phyloP scores from a whole-genome alignment of 805 yeast species.

The Teunomyces kruisii region DNA sequence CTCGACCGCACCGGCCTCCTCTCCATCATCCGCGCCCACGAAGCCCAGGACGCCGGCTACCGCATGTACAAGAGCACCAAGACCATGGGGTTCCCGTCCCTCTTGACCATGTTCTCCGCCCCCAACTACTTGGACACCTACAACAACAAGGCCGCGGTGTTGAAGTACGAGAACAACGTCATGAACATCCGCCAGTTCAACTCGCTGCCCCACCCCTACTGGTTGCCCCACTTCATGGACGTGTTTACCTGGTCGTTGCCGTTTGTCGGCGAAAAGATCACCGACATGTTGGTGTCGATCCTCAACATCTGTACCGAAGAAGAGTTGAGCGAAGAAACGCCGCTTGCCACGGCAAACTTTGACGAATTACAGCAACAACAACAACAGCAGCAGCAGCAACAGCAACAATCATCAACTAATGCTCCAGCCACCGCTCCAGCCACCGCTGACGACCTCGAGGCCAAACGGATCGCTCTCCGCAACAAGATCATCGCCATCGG shows the following conservation, averaged over 20 bases:
- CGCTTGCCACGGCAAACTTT: conserved; percentile 40
- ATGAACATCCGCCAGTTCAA: conserved; percentile 96
- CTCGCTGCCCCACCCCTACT: conserved; percentile 91
- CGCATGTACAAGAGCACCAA: conserved; percentile 87
- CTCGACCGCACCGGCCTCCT: conserved; percentile 74
- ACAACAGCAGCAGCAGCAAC: conserved; percentile 16
- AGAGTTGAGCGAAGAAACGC: conserved; percentile 77
- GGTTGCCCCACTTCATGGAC: conserved; percentile 96
- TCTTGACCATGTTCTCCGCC: conserved; percentile 90
- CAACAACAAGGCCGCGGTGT: conserved; percentile 92
- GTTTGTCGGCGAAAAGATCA: conserved; percentile 93
- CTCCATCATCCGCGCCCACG: conserved; percentile 92
- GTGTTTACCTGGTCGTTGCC: conserved; percentile 97
- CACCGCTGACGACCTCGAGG: conserved; percentile 28
- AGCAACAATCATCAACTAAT: background rate
- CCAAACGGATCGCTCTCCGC: conserved; percentile 55
- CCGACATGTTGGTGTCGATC: conserved; percentile 88
- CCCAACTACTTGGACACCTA: conserved; percentile 93
- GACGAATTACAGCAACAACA: conserved; percentile 20
- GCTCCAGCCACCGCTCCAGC: conserved; percentile 7
- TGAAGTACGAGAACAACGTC: conserved; percentile 86
- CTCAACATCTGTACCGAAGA: conserved; percentile 94
- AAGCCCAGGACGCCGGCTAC: conserved; percentile 97
- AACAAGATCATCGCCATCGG: conserved; percentile 95
- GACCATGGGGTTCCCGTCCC: conserved; percentile 83